Percentiles rank a stretch among this genome's conserved stretches.
phyloP scores from a whole-genome alignment of 1,139 yeast genomes.

The Scheffersomyces insectosa region DNA sequence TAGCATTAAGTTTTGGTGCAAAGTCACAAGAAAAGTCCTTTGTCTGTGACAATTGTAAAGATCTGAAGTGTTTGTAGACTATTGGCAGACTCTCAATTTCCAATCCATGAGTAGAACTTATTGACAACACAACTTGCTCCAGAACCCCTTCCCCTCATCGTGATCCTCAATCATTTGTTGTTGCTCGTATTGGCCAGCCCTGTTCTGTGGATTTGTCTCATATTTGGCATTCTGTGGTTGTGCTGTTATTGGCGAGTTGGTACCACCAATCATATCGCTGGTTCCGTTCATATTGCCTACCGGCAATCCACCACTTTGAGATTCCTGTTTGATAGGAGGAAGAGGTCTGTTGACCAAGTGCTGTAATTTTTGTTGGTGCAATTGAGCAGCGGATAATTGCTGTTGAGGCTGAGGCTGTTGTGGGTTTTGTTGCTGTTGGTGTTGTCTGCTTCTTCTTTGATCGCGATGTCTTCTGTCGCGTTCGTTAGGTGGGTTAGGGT shows the following conservation, averaged over 20 bases:
- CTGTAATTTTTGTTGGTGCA: constrained; percentile 52
- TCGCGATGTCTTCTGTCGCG: constrained; percentile 40
- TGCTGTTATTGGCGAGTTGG: constrained; percentile 14
- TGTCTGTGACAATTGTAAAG: too few species aligned
- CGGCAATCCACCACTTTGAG: constrained; percentile 18
- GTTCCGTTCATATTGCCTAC: constrained; percentile 13
- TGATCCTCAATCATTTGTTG: constrained; percentile 35
- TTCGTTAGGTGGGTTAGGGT: constrained; percentile 48
- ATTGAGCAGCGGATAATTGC: constrained; percentile 43
- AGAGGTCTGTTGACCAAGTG: constrained; percentile 53
- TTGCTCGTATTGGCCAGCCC: constrained; percentile 40
- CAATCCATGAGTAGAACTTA: constrained; percentile 11
- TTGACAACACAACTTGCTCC: constrained; percentile 49
- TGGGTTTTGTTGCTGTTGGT: constrained; percentile 26
- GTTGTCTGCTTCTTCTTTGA: constrained; percentile 45
- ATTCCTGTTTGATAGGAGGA: constrained; percentile 52
- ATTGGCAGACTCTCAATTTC: too few species aligned
- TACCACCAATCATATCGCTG: constrained; percentile 10
- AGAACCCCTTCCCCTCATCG: constrained; percentile 44
- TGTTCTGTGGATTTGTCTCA: constrained; percentile 19
- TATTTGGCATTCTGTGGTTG: constrained; percentile 18
- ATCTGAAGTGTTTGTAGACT: too few species aligned
- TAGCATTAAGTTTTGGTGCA: too few species aligned
- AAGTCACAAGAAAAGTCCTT: too few species aligned
- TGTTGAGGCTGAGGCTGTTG: constrained; percentile 30